These are phyloP conservation scores for Torulaspora microellipsoides DNA, from an alignment of 805 yeast genomes.

Conservation along the genomic window DNA sequence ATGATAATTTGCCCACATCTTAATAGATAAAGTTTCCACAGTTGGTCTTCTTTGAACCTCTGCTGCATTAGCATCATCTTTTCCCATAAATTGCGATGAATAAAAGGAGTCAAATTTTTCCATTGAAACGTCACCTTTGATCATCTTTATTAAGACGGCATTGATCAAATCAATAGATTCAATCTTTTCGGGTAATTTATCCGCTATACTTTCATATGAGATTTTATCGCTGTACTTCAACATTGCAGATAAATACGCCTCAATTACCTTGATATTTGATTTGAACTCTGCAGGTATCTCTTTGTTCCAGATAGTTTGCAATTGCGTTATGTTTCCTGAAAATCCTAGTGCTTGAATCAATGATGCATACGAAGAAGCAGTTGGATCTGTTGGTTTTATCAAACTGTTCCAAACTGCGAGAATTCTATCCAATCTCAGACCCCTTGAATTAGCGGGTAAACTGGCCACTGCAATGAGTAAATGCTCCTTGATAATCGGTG, in stretches of 20 bases:
- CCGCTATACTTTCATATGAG: constrained; percentile 11
- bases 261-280: constrained; percentile 15
- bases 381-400: constrained; percentile 13
- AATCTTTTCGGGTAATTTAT: constrained; percentile 16
- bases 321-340: constrained; percentile 16
- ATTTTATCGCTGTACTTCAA: constrained; percentile 9
- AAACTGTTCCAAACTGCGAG: constrained; percentile 33
- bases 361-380: constrained; percentile 21
- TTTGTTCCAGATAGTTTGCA: constrained; percentile 24
- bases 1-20: constrained; percentile 23
- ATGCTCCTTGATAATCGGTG: constrained; percentile 14
- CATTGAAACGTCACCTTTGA: constrained; percentile 9
- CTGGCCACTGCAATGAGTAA: constrained; percentile 25
- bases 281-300: constrained; percentile 25
- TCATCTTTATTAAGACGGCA: constrained; percentile 19
- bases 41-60: constrained; percentile 14
- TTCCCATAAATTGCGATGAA: constrained; percentile 7
- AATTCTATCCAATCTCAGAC: constrained; percentile 21
- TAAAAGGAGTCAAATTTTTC: constrained; percentile 19
- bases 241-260: constrained; percentile 20
- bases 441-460: constrained; percentile 13
- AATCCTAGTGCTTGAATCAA: constrained; percentile 21
- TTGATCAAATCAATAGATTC: constrained; percentile 22
- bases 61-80: constrained; percentile 2
- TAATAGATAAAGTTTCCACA: constrained; percentile 20